Percentiles rank a stretch among this genome's conserved stretches.
Conservation (phyloP, 176 grass and related monocot genomes). For the Oryza glumipatula region DNA sequence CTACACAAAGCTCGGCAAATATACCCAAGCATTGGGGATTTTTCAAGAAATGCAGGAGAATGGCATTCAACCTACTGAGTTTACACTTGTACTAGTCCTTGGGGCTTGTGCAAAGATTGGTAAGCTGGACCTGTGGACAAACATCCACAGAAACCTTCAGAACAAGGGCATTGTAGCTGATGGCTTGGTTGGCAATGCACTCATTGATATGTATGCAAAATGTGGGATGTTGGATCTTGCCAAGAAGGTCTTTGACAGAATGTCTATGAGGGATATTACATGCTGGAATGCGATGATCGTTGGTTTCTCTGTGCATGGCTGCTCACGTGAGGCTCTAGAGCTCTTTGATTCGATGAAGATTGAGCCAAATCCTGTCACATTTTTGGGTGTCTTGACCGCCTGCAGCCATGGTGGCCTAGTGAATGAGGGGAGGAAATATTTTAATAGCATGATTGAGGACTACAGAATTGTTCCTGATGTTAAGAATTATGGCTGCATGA, state of each 20-base stretch:
- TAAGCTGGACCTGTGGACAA: conserved; percentile 47
- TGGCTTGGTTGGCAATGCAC: conserved; percentile 65
- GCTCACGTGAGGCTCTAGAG: conserved; percentile 51
- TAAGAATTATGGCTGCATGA: conserved; percentile 83
- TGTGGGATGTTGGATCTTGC: conserved; percentile 60
- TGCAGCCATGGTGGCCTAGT: conserved; percentile 72
- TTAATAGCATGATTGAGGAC: conserved; percentile 53
- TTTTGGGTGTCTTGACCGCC: conserved; percentile 65
- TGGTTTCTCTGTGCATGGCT: conserved; percentile 65
- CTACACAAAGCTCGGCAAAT: conserved; percentile 45
- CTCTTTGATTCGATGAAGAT: conserved; percentile 58
- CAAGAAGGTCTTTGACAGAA: conserved; percentile 49
- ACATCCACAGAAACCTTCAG: conserved; percentile 56
- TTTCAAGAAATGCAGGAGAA: conserved; percentile 61
- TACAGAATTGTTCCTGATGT: conserved; percentile 60
- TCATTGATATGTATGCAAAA: conserved; percentile 87
- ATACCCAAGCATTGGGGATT: conserved; percentile 39
- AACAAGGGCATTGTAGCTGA: conserved; percentile 42
- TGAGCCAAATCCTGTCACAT: conserved; percentile 61
- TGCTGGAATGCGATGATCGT: conserved; percentile 77
- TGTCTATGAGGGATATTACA: conserved; percentile 57
- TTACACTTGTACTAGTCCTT: conserved; percentile 61
- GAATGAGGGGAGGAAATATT: conserved; percentile 56
- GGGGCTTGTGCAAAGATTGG: conserved; percentile 56
- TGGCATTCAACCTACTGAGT: conserved; percentile 54